A percentile compares a stretch with the other conserved stretches of the same genome.
These are phyloP conservation scores for Penicillium ochrochloron DNA, from an alignment of 495 filamentous ascomycete genomes.

Conservation along the genomic window DNA sequence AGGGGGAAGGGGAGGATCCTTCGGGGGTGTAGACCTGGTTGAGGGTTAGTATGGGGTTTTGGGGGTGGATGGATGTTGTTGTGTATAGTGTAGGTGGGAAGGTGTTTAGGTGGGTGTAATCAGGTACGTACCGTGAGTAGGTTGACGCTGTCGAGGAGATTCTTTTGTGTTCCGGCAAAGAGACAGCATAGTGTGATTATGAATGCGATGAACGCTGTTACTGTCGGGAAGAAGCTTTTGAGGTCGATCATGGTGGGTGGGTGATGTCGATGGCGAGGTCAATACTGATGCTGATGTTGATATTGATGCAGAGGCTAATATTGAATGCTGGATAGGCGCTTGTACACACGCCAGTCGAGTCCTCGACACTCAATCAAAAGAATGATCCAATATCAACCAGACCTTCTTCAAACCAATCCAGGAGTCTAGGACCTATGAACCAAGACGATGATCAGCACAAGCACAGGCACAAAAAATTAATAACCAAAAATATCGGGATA, in stretches of 20 bases:
- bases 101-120: background rate
- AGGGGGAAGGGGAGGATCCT: conserved; percentile 47
- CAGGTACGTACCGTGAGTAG: conserved; percentile 62
- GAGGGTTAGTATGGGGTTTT: conserved; percentile 26
- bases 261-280: background rate
- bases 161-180: conserved; percentile 67
- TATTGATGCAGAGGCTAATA: background rate
- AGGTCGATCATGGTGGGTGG: conserved; percentile 17
- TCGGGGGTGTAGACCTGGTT: conserved; percentile 45
- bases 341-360: background rate
- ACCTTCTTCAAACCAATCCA: background rate
- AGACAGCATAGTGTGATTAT: conserved; percentile 71
- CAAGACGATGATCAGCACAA: background rate
- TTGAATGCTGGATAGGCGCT: background rate
- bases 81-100: background rate
- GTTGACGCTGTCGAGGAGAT: conserved; percentile 65
- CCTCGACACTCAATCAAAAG: background rate
- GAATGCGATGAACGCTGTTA: conserved; percentile 60
- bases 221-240: conserved; percentile 30
- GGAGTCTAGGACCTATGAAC: background rate
- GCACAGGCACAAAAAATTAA: background rate
- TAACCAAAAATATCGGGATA: background rate
- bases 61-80: background rate
- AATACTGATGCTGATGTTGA: background rate
- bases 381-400: background rate